Evolutionary conservation across 257 asterid genomes (phyloP), one percentile per base, ranked within the genome.

Genomic region (Solanum bulbocastanum): DNA sequence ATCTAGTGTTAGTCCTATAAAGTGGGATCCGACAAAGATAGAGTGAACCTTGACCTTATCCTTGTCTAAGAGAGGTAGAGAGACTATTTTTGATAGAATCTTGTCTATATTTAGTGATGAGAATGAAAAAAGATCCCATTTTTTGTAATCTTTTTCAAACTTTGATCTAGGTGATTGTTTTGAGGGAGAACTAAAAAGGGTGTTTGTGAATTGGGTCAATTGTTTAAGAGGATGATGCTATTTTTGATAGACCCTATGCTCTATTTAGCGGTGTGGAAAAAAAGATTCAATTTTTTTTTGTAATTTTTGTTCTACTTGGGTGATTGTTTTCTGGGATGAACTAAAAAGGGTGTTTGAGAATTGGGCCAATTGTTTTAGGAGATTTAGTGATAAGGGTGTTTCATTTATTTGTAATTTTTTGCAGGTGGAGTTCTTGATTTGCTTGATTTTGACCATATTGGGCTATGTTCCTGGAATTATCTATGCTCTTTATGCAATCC

Each of bases 381-480:
- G 42, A 49, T 81, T 79, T 27, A 18, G 11, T 46, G 11, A 81
- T 9, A 4, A 8, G 0, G 20, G 9, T 33, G 5, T 52, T 78
- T 73, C n/a, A 32, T 33, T 27, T 69, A 0, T 30, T n/a, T 27
- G n/a, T 87, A 27, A 37, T 27, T 15, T 10, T 74, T 83, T 92
- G 89, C 95, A 92, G 95, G 92, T 94, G 46, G 96, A 94, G 72
- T 93, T 94, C 91, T 86, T 92, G 86, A 92, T 93, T 58, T 90
- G 85, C 69, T 82, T 82, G 69, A 32, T 82, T 22, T 49, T 93
- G 86, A 93, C 96, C 27, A 90, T 94, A 10, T 86, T 94, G 73
- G 98, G 96, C 22, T 93, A 94, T 35, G 71, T 94, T 62, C 96
- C 95, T 46, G 96, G 96, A 65, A 93, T 93, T 20, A 78, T 94